phyloP scores from a whole-genome alignment of 768 basidiomycete species.

The Rhodosporidiobolus odoratus region DNA sequence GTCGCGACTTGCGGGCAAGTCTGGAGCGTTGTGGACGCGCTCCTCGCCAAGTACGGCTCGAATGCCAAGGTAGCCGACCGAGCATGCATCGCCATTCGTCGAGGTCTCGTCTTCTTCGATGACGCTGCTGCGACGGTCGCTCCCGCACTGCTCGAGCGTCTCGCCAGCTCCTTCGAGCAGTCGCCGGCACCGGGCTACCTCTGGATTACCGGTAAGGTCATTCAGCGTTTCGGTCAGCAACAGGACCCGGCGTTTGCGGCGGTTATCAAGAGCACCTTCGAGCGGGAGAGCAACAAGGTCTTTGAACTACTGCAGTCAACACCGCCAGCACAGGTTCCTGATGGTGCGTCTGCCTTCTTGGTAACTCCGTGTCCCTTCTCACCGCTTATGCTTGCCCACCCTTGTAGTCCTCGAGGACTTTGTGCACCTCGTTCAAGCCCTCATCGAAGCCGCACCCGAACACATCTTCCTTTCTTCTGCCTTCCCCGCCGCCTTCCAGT shows the following conservation, averaged over 20 bases:
- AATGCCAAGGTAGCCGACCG: slow-evolving; percentile 75
- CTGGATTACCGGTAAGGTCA: slow-evolving; percentile 87
- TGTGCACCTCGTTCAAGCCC: slow-evolving; percentile 66
- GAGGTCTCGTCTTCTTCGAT: slow-evolving; percentile 74
- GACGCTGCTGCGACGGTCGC: slow-evolving; percentile 58
- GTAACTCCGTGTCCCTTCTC: not conserved
- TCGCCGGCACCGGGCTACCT: slow-evolving; percentile 80
- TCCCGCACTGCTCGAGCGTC: slow-evolving; percentile 64
- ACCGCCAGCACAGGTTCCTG: slow-evolving; percentile 69
- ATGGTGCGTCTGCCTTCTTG: slow-evolving; percentile 59
- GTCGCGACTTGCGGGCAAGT: slow-evolving; percentile 69
- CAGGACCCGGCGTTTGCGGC: slow-evolving; percentile 56
- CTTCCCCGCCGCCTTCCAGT: slow-evolving; percentile 71
- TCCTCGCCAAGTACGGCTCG: slow-evolving; percentile 70
- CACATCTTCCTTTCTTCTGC: slow-evolving; percentile 70
- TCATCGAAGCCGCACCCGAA: slow-evolving; percentile 65
- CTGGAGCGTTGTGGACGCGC: slow-evolving; percentile 74
- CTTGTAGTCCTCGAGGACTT: slow-evolving; percentile 86
- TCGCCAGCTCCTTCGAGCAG: slow-evolving; percentile 70
- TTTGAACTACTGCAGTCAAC: slow-evolving; percentile 64
- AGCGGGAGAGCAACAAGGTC: slow-evolving; percentile 67
- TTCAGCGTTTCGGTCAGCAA: slow-evolving; percentile 68
- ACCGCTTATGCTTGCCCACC: too few relatives aligned
- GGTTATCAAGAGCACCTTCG: slow-evolving; percentile 63
- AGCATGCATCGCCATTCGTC: slow-evolving; percentile 72